phyloP scores from a whole-genome alignment of 129 eudicot species.

The Gnaphalium uliginosum region DNA sequence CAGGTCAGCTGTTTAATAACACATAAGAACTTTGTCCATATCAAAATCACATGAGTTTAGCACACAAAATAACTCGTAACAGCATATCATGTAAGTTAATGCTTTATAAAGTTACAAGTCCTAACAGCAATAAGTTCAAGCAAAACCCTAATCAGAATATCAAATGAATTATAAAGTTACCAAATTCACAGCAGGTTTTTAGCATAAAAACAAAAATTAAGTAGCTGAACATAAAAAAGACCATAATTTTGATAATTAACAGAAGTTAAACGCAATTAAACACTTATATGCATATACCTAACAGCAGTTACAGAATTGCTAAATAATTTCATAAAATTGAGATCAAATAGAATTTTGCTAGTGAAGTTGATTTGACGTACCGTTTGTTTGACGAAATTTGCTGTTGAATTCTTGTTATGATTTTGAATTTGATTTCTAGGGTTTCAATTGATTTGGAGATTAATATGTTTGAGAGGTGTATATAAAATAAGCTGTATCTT shows the following conservation, averaged over 20 bases:
- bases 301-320: background rate
- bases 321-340: background rate
- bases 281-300: background rate
- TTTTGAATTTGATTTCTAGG: background rate
- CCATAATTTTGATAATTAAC: background rate
- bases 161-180: background rate
- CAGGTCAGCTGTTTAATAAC: constrained; percentile 13
- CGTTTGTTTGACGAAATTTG: constrained; percentile 5
- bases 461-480: background rate
- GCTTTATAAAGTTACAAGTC: background rate
- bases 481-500: background rate
- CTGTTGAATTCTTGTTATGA: background rate
- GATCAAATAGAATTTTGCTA: background rate
- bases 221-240: constrained; percentile 4
- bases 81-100: background rate
- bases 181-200: background rate
- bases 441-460: constrained; percentile 10
- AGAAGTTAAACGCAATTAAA: background rate
- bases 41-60: background rate
- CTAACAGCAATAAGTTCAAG: background rate
- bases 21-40: background rate
- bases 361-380: background rate
- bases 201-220: background rate
- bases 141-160: constrained; percentile 25
- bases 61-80: background rate